Conservation (phyloP, 768 basidiomycete species). For the Tylopilus rubrobrunneus region DNA sequence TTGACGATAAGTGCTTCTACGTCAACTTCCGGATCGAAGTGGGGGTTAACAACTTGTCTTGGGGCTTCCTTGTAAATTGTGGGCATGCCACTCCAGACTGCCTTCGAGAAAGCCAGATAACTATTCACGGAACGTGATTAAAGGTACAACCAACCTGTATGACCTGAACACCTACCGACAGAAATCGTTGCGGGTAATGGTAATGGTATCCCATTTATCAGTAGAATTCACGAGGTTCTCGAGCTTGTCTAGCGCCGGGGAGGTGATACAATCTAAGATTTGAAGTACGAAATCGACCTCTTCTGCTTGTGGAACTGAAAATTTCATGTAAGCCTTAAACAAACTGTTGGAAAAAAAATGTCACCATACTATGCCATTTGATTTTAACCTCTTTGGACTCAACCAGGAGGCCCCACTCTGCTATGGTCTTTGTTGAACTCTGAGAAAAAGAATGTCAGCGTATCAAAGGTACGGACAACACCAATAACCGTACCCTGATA, state of each 20-base stretch:
- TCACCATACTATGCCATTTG: conserved; percentile 75
- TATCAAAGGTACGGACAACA: conserved; percentile 2
- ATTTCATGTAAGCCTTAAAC: conserved; percentile 10
- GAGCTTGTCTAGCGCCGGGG: conserved; percentile 64
- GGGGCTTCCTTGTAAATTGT: conserved; percentile 58
- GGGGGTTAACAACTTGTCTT: conserved; percentile 55
- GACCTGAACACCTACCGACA: conserved; percentile 56
- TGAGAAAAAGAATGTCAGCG: conserved; percentile 21
- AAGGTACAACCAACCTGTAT: background rate
- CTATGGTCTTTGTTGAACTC: conserved; percentile 63
- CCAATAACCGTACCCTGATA: conserved; percentile 52
- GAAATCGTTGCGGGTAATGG: conserved; percentile 71
- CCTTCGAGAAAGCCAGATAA: conserved; percentile 65
- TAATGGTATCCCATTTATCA: conserved; percentile 57
- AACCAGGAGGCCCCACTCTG: conserved; percentile 79
- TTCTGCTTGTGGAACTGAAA: conserved; percentile 42
- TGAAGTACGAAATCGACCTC: conserved; percentile 82
- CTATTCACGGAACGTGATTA: conserved; percentile 31
- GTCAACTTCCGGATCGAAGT: conserved; percentile 60
- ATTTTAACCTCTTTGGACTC: conserved; percentile 75
- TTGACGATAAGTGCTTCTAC: conserved; percentile 66
- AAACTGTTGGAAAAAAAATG: background rate
- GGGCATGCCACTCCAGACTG: conserved; percentile 75
- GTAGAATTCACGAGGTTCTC: conserved; percentile 55
- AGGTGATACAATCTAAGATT: conserved; percentile 64